These are phyloP conservation scores for Dichotomopilus funicola DNA, from an alignment of 2,329 filamentous ascomycete species.

Conservation along the genomic window DNA sequence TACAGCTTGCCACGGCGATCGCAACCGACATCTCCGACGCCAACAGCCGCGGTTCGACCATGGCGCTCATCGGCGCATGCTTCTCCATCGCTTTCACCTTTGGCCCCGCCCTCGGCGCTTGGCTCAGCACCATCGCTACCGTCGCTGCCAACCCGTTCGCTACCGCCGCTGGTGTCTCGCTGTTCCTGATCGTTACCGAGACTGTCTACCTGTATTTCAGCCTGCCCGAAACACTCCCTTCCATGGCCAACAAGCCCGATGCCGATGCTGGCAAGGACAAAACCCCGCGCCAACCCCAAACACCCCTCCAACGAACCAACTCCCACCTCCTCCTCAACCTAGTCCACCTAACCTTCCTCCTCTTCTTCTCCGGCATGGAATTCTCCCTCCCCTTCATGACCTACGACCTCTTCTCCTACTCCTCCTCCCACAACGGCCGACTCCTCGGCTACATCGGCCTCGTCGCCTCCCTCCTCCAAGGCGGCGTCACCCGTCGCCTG, in stretches of 20 bases:
- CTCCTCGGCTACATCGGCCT: slow-evolving; percentile 88
- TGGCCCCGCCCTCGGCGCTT: slow-evolving; percentile 85
- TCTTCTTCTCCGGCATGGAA: slow-evolving; percentile 98
- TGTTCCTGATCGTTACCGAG: slow-evolving; percentile 78
- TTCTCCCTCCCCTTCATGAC: slow-evolving; percentile 97
- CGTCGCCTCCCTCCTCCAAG: slow-evolving; percentile 86
- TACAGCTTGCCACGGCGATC: slow-evolving; percentile 92
- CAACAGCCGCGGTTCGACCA: slow-evolving; percentile 75
- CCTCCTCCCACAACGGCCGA: slow-evolving; percentile 71
- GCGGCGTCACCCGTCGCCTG: slow-evolving; percentile 79
- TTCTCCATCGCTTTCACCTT: slow-evolving; percentile 98
- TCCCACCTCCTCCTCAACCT: slow-evolving; percentile 75
- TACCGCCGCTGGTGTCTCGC: slow-evolving; percentile 79
- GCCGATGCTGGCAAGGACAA: not conserved
- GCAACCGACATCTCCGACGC: slow-evolving; percentile 93
- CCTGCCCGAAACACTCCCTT: slow-evolving; percentile 80
- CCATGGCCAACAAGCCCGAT: slow-evolving; percentile 37
- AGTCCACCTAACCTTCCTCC: slow-evolving; percentile 82
- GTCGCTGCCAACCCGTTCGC: slow-evolving; percentile 90
- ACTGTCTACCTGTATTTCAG: slow-evolving; percentile 78
- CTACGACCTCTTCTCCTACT: slow-evolving; percentile 83
- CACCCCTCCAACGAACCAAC: slow-evolving; percentile 58
- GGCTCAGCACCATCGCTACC: slow-evolving; percentile 67
- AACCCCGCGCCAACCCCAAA: slow-evolving; percentile 16
- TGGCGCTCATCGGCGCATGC: slow-evolving; percentile 93